Evolutionary conservation across 106 monocot genomes (phyloP), one percentile per base, ranked within the genome.

Genomic region (Apostasia ramifera): DNA sequence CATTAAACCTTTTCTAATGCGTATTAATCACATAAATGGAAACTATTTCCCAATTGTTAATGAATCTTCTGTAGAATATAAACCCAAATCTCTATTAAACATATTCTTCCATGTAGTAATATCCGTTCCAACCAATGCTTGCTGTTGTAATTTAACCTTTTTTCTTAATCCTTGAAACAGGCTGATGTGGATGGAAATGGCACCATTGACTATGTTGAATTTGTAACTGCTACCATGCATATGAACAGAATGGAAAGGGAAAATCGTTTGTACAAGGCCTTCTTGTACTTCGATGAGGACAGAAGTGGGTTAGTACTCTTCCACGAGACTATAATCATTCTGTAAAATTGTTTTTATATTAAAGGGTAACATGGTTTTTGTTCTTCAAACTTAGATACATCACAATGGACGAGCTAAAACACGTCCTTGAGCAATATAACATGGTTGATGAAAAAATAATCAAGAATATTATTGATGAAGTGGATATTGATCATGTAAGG

Each of bases 171-270:
- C 37, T 65, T 65, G 3, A 43, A 48, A 65, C 79, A 93, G 93
- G 89, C 93, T 81, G 93, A 93, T 76, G 89, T 93, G 8, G 93
- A 93, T 76, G 86, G 89, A 61, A 86, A 84, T 74, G 93, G 93
- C 47, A 75, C 77, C 13, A 84, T 93, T 71, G 93, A 93, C 73
- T 93, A 93, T 66, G 69, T 79, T 54, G 93, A 93, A 63, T 93
- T 89, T 55, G 78, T 89, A 80, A 68, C 89, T 60, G 89, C 89
- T 15, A 93, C 88, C 44, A 89, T 93, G 86, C 84, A 93, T 71
- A 78, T 75, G 79, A 89, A 89, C 56, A 84, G 84, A 84, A 75
- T 93, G 74, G 89, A 93, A 58, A 86, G 71, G 57, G 93, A 93
- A 66, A 76, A 88, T 65, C 83, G 80, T 69, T 66, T 93, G 43